Evolutionary conservation across 176 grass and related monocot species (phyloP).

Genomic region (Ensete ventricosum): DNA sequence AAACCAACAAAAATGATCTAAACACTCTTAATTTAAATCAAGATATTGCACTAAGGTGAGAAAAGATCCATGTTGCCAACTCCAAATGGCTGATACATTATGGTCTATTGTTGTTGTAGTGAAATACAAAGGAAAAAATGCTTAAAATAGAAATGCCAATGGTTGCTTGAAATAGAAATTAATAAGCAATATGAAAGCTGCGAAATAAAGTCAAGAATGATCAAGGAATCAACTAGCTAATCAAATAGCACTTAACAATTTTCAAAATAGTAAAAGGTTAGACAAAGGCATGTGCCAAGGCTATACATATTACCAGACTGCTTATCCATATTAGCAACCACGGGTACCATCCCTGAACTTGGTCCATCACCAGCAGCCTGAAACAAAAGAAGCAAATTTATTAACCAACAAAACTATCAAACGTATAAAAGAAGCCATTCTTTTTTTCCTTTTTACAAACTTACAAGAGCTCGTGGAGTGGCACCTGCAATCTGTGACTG

Average conservation of each 20-base stretch:
- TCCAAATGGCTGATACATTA: no score
- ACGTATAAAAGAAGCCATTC: background rate
- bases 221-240: background rate
- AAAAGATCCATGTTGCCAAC: no score
- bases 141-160: no score
- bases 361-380: slow-evolving; percentile 16
- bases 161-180: no score
- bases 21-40: no score
- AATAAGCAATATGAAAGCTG: no score
- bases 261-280: background rate
- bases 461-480: slow-evolving; percentile 13
- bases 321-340: slow-evolving; percentile 3
- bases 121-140: no score
- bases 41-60: no score
- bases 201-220: no score
- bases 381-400: background rate
- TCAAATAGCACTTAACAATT: background rate
- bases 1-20: no score
- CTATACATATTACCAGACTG: slow-evolving; percentile 7
- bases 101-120: no score
- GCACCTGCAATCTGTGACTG: slow-evolving; percentile 13
- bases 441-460: background rate
- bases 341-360: slow-evolving; percentile 8
- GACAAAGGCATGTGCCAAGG: background rate
- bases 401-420: background rate